Evolutionary conservation across 805 yeast genomes (phyloP).

Genomic region (Lipomyces yamanashiensis): DNA sequence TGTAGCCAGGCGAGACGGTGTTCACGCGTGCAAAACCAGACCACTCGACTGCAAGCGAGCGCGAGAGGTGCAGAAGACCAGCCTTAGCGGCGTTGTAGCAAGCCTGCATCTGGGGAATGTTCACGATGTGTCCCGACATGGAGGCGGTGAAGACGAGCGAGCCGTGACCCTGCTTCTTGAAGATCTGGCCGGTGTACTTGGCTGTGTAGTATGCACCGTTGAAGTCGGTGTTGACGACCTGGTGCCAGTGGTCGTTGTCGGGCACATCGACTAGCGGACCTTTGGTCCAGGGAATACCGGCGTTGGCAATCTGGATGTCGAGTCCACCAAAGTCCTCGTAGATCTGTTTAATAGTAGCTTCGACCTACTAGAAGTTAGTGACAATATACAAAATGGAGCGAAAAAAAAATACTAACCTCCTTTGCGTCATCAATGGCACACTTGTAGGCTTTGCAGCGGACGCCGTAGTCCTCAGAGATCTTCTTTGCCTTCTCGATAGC

Average conservation of each 20-base stretch:
- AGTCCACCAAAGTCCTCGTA: constrained; percentile 75
- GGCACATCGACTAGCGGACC: constrained; percentile 59
- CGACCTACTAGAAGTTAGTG: constrained; percentile 46
- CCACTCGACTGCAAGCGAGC: constrained; percentile 86
- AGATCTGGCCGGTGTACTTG: constrained; percentile 72
- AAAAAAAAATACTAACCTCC: constrained; percentile 32
- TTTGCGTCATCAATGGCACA: constrained; percentile 58
- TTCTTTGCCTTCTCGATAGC: constrained; percentile 66
- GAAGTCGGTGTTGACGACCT: constrained; percentile 73
- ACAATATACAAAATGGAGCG: not conserved
- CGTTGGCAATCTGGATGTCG: constrained; percentile 86
- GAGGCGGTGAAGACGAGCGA: constrained; percentile 85
- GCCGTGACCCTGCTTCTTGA: constrained; percentile 74
- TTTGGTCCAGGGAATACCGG: constrained; percentile 82
- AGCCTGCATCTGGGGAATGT: constrained; percentile 85
- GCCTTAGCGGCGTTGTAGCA: constrained; percentile 88
- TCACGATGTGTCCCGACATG: constrained; percentile 86
- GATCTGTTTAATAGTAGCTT: constrained; percentile 55
- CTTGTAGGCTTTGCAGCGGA: constrained; percentile 66
- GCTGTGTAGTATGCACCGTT: constrained; percentile 81
- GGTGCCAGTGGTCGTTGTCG: constrained; percentile 65
- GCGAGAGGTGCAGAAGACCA: constrained; percentile 74
- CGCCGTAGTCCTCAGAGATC: constrained; percentile 61
- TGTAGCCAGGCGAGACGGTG: constrained; percentile 85
- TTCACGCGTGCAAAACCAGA: constrained; percentile 86